A percentile compares a stretch with the other conserved stretches of the same genome.
Evolutionary conservation across 768 basidiomycete genomes (phyloP).

Genomic region (Mrakia gelida): DNA sequence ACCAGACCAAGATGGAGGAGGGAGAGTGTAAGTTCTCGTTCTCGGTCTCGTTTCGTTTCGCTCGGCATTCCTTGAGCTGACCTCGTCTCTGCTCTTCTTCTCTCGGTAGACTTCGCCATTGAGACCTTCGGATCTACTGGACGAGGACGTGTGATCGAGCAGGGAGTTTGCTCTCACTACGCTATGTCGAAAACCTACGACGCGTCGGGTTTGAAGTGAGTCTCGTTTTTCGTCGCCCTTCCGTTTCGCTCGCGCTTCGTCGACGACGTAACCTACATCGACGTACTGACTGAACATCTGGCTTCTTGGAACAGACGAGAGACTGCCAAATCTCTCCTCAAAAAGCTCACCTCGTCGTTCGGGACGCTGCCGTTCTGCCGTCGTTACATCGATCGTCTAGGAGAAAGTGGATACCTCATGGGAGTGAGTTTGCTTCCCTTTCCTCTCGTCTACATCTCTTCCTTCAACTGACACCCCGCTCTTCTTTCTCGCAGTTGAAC

Average conservation of each 20-base stretch:
- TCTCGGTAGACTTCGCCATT: constrained; percentile 70
- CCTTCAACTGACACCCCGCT: background rate
- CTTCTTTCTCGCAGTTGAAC: constrained; percentile 58
- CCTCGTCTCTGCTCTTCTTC: background rate
- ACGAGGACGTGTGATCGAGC: constrained; percentile 77
- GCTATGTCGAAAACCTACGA: constrained; percentile 46
- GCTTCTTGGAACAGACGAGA: constrained; percentile 54
- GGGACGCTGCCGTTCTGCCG: constrained; percentile 93
- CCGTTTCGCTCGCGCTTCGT: no score
- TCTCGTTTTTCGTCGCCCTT: constrained; percentile 19
- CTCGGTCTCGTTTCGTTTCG: background rate
- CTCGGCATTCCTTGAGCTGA: background rate
- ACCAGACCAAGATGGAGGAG: constrained; percentile 97
- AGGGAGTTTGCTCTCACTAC: constrained; percentile 93
- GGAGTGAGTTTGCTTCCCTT: constrained; percentile 54
- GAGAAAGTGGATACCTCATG: constrained; percentile 87
- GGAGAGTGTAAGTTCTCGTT: constrained; percentile 59
- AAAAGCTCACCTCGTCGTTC: constrained; percentile 84
- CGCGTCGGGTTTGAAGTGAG: constrained; percentile 56
- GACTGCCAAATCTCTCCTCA: constrained; percentile 77
- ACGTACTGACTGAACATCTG: no score
- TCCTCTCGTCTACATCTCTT: no score
- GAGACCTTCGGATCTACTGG: constrained; percentile 99
- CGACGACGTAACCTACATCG: no score
- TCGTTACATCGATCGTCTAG: constrained; percentile 84